A percentile compares a stretch with the other conserved stretches of the same genome.
Evolutionary conservation across 1,284 basidiomycete species (phyloP).

Genomic region (Cystobasidium pallidum): DNA sequence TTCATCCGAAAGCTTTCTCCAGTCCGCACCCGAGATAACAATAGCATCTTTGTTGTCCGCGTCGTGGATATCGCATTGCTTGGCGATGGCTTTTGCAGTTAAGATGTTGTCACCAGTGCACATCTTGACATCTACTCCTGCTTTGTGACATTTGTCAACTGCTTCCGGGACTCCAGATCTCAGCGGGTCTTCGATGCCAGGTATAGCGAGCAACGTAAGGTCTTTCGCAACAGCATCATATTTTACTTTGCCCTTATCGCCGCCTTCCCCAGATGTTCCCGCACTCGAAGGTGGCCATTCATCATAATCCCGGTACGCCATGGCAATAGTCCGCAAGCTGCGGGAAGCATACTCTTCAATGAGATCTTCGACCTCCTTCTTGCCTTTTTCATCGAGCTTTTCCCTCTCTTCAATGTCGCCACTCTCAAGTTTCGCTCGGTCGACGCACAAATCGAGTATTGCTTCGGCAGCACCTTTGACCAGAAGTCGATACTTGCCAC

Average conservation of each 20-base stretch:
- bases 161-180: slow-evolving; percentile 46
- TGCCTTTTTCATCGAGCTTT: slow-evolving; percentile 27
- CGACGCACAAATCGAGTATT: slow-evolving; percentile 47
- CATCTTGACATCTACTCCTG: slow-evolving; percentile 48
- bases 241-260: slow-evolving; percentile 40
- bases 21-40: slow-evolving; percentile 43
- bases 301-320: slow-evolving; percentile 47
- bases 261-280: slow-evolving; percentile 28
- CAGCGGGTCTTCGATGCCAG: slow-evolving; percentile 47
- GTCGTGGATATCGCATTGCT: slow-evolving; percentile 47
- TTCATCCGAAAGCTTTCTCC: slow-evolving; percentile 44
- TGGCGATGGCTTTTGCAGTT: slow-evolving; percentile 47
- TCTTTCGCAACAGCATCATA: slow-evolving; percentile 46
- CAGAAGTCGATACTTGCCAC: slow-evolving; percentile 53
- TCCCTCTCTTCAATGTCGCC: slow-evolving; percentile 16
- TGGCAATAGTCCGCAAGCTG: slow-evolving; percentile 46
- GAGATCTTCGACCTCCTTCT: slow-evolving; percentile 31
- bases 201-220: slow-evolving; percentile 46
- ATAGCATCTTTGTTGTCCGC: slow-evolving; percentile 31
- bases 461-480: slow-evolving; percentile 57
- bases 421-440: slow-evolving; percentile 27
- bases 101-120: slow-evolving; percentile 48
- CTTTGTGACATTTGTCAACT: slow-evolving; percentile 45
- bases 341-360: slow-evolving; percentile 46
- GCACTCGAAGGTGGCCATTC: slow-evolving; percentile 45